Percentiles rank a stretch among this genome's conserved stretches.
Evolutionary conservation across 257 asterid genomes (phyloP).

Genomic region (Petunia axillaris): DNA sequence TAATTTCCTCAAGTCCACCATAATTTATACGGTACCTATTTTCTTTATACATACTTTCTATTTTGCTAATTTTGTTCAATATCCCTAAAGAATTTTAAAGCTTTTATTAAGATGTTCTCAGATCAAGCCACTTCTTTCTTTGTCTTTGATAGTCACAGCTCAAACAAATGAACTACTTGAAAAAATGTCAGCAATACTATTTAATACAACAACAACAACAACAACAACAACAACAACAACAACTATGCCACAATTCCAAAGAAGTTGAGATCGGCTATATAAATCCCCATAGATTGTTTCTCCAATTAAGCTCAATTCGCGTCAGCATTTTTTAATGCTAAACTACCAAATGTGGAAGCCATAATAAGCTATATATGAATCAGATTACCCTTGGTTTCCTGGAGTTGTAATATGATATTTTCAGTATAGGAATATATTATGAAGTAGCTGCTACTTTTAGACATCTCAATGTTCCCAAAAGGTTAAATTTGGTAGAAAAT

Average conservation of each 20-base stretch:
- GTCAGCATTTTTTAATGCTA: neutral
- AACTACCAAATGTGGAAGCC: neutral
- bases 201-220: too few species aligned
- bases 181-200: too few species aligned
- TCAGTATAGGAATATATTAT: neutral
- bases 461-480: slow-evolving; percentile 15
- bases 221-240: too few species aligned
- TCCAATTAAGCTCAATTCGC: too few species aligned
- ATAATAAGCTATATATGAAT: neutral
- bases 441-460: neutral
- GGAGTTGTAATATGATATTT: neutral
- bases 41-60: neutral
- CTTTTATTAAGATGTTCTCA: neutral
- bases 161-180: neutral
- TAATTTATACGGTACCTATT: neutral
- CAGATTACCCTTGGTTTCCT: neutral
- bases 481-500: neutral
- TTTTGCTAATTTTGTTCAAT: slow-evolving; percentile 8
- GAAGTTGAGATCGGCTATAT: too few species aligned
- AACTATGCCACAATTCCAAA: too few species aligned
- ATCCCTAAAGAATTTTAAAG: neutral
- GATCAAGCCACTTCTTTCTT: neutral
- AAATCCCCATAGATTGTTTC: too few species aligned
- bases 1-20: neutral
- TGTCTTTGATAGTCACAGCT: neutral